Conservation (phyloP, 2,329 filamentous ascomycete genomes). For the Botrytis aclada region DNA sequence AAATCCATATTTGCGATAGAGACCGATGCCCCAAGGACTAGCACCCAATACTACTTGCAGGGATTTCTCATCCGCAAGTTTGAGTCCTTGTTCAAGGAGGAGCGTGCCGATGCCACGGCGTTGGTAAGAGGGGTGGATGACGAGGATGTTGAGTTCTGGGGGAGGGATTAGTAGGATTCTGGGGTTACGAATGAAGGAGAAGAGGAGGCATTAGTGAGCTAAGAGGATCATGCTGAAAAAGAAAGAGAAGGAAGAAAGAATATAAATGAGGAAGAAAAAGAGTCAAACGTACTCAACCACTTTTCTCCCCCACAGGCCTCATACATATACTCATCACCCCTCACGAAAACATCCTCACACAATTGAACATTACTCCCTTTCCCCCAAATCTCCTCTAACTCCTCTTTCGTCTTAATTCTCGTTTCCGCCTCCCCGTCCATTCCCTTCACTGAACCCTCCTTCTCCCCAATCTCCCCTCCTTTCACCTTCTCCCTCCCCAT, state of each 20-base stretch:
- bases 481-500: conserved; percentile 6
- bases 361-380: conserved; percentile 29
- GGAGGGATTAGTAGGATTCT: neutral
- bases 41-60: conserved; percentile 34
- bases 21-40: conserved; percentile 27
- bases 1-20: conserved; percentile 34
- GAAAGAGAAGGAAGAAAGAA: neutral
- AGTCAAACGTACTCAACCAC: conserved; percentile 30
- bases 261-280: neutral
- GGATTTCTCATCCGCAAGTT: conserved; percentile 27
- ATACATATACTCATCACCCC: conserved; percentile 29
- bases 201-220: neutral
- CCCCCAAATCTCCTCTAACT: conserved; percentile 22
- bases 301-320: conserved; percentile 21
- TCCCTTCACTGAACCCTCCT: conserved; percentile 1
- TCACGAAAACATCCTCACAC: conserved; percentile 30
- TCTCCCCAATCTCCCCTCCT: neutral
- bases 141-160: conserved; percentile 29
- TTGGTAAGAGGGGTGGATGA: conserved; percentile 28
- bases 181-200: neutral
- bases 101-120: conserved; percentile 29
- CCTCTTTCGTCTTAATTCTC: neutral
- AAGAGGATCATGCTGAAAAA: neutral
- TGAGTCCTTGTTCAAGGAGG: conserved; percentile 28
- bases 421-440: neutral